Conservation (phyloP, 768 basidiomycete genomes). For the Strobilomyces confusus region DNA sequence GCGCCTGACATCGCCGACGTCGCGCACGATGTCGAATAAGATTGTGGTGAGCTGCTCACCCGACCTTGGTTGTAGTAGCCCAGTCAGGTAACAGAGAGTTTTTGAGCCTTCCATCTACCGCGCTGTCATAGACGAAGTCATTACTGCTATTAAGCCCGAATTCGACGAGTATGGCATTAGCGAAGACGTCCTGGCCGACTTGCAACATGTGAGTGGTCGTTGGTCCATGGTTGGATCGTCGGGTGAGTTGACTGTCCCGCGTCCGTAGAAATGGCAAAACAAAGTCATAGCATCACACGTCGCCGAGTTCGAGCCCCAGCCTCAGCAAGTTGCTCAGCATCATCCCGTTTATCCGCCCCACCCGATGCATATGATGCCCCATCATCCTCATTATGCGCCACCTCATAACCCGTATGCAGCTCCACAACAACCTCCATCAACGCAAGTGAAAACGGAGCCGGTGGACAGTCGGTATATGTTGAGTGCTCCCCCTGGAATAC, state of each 20-base stretch:
- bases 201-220: conserved; percentile 73
- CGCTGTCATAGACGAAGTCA: conserved; percentile 94
- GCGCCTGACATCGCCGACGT: conserved; percentile 26
- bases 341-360: conserved; percentile 57
- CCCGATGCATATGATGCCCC: conserved; percentile 55
- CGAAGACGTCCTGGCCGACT: conserved; percentile 82
- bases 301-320: conserved; percentile 79
- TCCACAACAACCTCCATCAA: conserved; percentile 31
- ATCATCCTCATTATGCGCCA: conserved; percentile 51
- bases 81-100: conserved; percentile 47
- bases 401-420: conserved; percentile 51
- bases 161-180: conserved; percentile 96
- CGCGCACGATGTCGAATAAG: conserved; percentile 85
- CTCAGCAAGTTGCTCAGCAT: conserved; percentile 43
- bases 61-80: conserved; percentile 55
- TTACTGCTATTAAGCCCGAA: conserved; percentile 80
- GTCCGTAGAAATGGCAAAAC: conserved; percentile 85
- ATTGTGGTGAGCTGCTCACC: conserved; percentile 92
- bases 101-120: conserved; percentile 88
- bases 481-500: conserved; percentile 36
- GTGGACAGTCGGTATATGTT: conserved; percentile 67
- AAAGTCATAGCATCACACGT: conserved; percentile 94
- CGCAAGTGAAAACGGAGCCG: conserved; percentile 71
- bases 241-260: conserved; percentile 6
- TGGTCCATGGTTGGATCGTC: conserved; percentile 7